phyloP scores from a whole-genome alignment of 306 rosid genomes.

The Dalbergia cochinchinensis region DNA sequence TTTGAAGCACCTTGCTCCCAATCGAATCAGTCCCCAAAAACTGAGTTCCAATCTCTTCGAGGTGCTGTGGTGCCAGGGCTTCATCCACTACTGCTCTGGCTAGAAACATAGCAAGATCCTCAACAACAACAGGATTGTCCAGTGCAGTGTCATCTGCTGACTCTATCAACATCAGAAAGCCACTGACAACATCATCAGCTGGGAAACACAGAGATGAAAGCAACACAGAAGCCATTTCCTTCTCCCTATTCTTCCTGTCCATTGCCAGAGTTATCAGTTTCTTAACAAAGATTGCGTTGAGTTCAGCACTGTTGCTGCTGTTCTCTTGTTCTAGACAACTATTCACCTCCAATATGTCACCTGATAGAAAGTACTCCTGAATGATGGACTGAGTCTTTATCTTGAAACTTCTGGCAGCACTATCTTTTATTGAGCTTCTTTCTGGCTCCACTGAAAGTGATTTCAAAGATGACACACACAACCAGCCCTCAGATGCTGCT shows the following conservation, averaged over 20 bases:
- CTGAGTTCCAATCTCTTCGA: slow-evolving; percentile 74
- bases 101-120: slow-evolving; percentile 82
- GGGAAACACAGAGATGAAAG: slow-evolving; percentile 74
- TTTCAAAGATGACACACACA: slow-evolving; percentile 73
- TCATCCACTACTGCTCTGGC: slow-evolving; percentile 80
- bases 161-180: slow-evolving; percentile 72
- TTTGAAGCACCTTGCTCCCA: slow-evolving; percentile 65
- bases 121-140: slow-evolving; percentile 73
- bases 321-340: slow-evolving; percentile 66
- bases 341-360: slow-evolving; percentile 64
- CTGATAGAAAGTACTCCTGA: slow-evolving; percentile 77
- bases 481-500: slow-evolving; percentile 87
- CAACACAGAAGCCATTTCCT: slow-evolving; percentile 80
- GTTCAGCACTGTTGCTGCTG: slow-evolving; percentile 44
- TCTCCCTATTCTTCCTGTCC: slow-evolving; percentile 81
- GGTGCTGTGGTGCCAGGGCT: slow-evolving; percentile 70
- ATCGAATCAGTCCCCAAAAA: slow-evolving; percentile 52
- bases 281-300: slow-evolving; percentile 74
- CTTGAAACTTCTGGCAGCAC: slow-evolving; percentile 64
- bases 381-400: slow-evolving; percentile 63
- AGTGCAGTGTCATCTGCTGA: slow-evolving; percentile 81
- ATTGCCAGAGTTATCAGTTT: slow-evolving; percentile 70
- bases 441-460: slow-evolving; percentile 57
- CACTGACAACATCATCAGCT: slow-evolving; percentile 70
- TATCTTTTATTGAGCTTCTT: slow-evolving; percentile 52